A percentile compares a stretch with the other conserved stretches of the same genome.
Evolutionary conservation across 495 filamentous ascomycete species (phyloP).

Genomic region (Penicillium lagena): DNA sequence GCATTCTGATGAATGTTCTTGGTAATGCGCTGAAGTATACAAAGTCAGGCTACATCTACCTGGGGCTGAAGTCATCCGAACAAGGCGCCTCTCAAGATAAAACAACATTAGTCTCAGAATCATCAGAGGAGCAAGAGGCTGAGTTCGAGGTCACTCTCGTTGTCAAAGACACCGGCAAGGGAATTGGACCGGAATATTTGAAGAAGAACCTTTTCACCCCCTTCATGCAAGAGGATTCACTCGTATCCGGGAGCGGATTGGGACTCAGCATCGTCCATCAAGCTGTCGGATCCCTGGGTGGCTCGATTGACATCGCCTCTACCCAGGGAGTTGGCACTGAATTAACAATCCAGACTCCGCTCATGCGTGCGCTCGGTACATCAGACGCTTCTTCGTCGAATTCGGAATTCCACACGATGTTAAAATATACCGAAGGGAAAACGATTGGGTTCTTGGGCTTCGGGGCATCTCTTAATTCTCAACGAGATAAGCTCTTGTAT

Average conservation of each 20-base stretch:
- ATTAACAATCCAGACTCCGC: constrained; percentile 41
- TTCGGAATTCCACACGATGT: constrained; percentile 2
- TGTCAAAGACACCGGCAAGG: constrained; percentile 61
- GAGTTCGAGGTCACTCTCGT: constrained; percentile 20
- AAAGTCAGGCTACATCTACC: constrained; percentile 28
- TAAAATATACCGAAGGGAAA: constrained; percentile 3
- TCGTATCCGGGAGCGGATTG: constrained; percentile 61
- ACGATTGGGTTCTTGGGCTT: constrained; percentile 19
- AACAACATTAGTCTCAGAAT: too few species aligned
- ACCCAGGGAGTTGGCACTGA: constrained; percentile 41
- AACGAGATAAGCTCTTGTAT: constrained; percentile 12
- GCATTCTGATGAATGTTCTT: constrained; percentile 54
- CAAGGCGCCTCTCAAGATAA: too few species aligned
- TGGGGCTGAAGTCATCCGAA: constrained; percentile 12
- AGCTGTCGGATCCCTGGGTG: constrained; percentile 18
- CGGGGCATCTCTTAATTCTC: constrained; percentile 4
- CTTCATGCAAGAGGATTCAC: constrained; percentile 62
- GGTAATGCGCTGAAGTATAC: constrained; percentile 58
- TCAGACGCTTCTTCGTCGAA: not conserved
- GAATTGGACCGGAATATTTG: constrained; percentile 51
- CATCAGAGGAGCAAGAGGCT: not conserved
- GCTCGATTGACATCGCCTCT: constrained; percentile 23
- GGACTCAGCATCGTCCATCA: constrained; percentile 48
- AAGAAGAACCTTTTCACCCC: constrained; percentile 59
- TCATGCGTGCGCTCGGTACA: not conserved